Evolutionary conservation across 2,329 filamentous ascomycete species (phyloP).

Genomic region (Didymella lethalis): DNA sequence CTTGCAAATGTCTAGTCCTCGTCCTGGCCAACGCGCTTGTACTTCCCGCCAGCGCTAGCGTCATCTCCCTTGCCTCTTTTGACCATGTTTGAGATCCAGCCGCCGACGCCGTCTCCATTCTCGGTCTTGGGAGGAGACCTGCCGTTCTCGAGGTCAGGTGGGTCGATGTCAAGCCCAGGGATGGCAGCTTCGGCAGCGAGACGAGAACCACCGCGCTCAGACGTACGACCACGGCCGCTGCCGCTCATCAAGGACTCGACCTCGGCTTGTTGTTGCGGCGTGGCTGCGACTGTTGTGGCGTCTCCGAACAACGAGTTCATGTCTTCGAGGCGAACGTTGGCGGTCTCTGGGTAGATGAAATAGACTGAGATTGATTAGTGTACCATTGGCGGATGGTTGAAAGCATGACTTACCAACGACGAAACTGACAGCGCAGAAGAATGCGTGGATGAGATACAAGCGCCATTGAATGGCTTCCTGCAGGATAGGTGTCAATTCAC

Average conservation of each 20-base stretch:
- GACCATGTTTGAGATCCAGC: conserved; percentile 74
- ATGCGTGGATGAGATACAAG: conserved; percentile 92
- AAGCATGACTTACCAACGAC: conserved; percentile 78
- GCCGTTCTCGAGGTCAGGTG: conserved; percentile 68
- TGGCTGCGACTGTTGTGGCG: conserved; percentile 81
- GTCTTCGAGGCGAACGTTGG: conserved; percentile 92
- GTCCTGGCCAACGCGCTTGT: conserved; percentile 57
- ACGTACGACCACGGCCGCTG: conserved; percentile 57
- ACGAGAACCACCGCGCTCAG: conserved; percentile 46
- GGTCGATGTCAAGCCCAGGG: conserved; percentile 82
- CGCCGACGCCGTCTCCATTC: conserved; percentile 65
- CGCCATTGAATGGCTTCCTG: conserved; percentile 94
- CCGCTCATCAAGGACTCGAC: conserved; percentile 80
- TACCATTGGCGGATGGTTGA: conserved; percentile 4
- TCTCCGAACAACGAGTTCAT: conserved; percentile 97
- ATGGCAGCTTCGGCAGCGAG: conserved; percentile 69
- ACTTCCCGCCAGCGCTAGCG: conserved; percentile 54
- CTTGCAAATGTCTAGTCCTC: conserved; percentile 30
- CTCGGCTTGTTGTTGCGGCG: conserved; percentile 79
- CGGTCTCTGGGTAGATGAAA: conserved; percentile 97
- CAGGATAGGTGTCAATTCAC: conserved; percentile 90
- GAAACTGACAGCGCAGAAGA: conserved; percentile 95
- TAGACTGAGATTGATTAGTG: conserved; percentile 70
- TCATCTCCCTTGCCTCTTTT: conserved; percentile 59
- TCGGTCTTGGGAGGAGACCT: conserved; percentile 50